These are phyloP conservation scores for Phytophthora pseudosyringae DNA, from an alignment of 352 stramenopile genomes.

Conservation along the genomic window DNA sequence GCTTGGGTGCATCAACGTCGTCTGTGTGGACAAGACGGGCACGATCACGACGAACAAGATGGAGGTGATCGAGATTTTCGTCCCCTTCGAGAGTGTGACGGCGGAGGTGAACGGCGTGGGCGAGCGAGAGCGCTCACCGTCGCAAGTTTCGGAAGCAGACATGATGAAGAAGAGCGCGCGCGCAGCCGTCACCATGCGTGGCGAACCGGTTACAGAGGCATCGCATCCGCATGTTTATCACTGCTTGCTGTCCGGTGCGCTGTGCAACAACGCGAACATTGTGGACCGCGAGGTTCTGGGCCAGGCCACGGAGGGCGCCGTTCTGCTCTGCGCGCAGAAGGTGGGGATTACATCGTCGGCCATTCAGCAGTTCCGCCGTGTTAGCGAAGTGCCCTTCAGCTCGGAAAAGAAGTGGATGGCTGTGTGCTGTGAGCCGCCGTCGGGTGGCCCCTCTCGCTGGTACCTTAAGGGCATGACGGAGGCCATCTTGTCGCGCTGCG, in stretches of 20 bases:
- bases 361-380: conserved; percentile 66
- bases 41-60: conserved; percentile 94
- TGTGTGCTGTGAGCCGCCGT: conserved; percentile 73
- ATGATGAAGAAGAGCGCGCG: conserved; percentile 16
- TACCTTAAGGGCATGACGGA: conserved; percentile 88
- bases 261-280: conserved; percentile 84
- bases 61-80: conserved; percentile 85
- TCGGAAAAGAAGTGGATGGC: conserved; percentile 98
- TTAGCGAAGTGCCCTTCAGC: conserved; percentile 95
- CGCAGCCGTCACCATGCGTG: conserved; percentile 61
- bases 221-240: conserved; percentile 77
- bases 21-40: conserved; percentile 95
- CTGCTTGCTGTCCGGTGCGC: conserved; percentile 71
- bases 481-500: conserved; percentile 73
- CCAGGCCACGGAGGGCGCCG: conserved; percentile 80
- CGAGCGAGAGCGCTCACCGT: conserved; percentile 27
- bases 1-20: conserved; percentile 93
- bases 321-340: conserved; percentile 74
- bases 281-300: conserved; percentile 77
- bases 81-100: conserved; percentile 78
- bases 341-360: conserved; percentile 54
- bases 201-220: conserved; percentile 63
- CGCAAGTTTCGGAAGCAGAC: conserved; percentile 9
- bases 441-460: conserved; percentile 63
- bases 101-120: conserved; percentile 73